Base-by-base conservation (phyloP, 2,329 filamentous ascomycete genomes). In the Microsporum canis region DNA sequence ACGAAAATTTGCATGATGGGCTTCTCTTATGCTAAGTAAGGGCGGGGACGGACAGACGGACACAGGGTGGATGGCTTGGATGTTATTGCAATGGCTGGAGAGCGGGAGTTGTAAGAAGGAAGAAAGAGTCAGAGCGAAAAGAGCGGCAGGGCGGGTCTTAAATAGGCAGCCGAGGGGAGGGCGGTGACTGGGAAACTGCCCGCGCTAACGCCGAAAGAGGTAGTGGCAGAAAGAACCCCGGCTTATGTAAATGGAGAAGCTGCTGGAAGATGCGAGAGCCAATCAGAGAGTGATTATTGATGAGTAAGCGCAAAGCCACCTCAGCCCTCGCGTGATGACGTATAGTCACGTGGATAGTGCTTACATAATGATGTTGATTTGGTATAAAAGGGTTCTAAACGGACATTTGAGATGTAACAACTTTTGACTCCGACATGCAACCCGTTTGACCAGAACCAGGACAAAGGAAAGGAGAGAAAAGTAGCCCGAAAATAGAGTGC, bases 1-100 rank as follows among this genome's bases (percentile, higher is more conserved):
- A 96, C 91, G 78, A 96, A 96, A 83, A 96, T 96, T 84, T 96
- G 91, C 91, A 96, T 95, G 77, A 68, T 85, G 77, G 72, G 66
- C 41, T 62, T 69, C 65, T 67, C 59, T 17, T 60, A 23, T 49
- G 60, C 29, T 3, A 10, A 8, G 33, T 31, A 14, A 7, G 14
- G 55, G n/a, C 41, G 43, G 33, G 5, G 36, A 45, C 39, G 49
- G 45, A 31, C n/a, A 58, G 23, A 7, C 47, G 55, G 34, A 45
- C 58, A 47, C 56, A 43, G 31, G 55, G 38, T 43, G 58, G 31
- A 17, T 66, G 65, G 65, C 59, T 61, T 5, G 56, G 59, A 62
- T 45, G 57, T 59, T 49, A 39, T 61, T 33, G 62, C 53, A 14
- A 43, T 43, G 39, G 39, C 39, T n/a, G 62, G 45, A 17, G 49